Conservation (phyloP, 2,329 filamentous ascomycete species). For the Neofusicoccum ribis region DNA sequence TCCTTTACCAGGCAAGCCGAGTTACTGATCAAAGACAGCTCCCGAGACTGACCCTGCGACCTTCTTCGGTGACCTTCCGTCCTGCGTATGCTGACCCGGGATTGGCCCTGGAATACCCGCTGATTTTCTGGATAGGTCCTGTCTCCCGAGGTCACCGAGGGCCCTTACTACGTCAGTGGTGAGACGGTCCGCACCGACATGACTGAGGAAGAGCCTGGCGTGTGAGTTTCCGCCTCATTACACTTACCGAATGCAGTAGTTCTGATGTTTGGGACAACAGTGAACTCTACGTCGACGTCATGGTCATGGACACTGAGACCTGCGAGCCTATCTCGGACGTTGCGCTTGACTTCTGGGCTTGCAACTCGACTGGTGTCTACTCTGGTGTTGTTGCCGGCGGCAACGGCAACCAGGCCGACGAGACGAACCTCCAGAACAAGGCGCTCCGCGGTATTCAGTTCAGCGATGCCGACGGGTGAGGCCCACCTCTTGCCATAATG, state of each 20-base stretch:
- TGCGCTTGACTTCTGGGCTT: constrained; percentile 56
- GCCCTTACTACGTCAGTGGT: constrained; percentile 48
- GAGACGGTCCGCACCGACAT: constrained; percentile 54
- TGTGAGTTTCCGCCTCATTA: background rate
- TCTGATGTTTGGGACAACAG: constrained; percentile 26
- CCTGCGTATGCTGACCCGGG: constrained; percentile 24
- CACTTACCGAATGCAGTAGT: background rate
- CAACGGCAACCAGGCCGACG: constrained; percentile 43
- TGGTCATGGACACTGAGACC: constrained; percentile 56
- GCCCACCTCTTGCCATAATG: background rate
- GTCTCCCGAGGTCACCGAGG: constrained; percentile 34
- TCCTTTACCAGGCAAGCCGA: background rate
- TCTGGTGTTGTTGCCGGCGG: constrained; percentile 43
- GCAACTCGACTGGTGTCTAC: constrained; percentile 42
- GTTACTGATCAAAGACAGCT: constrained; percentile 21
- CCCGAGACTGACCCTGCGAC: constrained; percentile 24
- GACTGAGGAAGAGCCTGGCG: constrained; percentile 48
- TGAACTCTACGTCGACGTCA: constrained; percentile 41
- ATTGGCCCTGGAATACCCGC: background rate
- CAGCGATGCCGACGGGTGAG: constrained; percentile 46
- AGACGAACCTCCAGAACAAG: constrained; percentile 33
- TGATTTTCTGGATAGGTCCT: constrained; percentile 19
- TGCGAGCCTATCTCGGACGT: constrained; percentile 53
- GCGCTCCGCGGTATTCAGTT: constrained; percentile 52
- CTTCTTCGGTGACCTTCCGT: constrained; percentile 34